phyloP scores from a whole-genome alignment of 192 early-diverging fungal genomes.

The Linnemannia zychae region DNA sequence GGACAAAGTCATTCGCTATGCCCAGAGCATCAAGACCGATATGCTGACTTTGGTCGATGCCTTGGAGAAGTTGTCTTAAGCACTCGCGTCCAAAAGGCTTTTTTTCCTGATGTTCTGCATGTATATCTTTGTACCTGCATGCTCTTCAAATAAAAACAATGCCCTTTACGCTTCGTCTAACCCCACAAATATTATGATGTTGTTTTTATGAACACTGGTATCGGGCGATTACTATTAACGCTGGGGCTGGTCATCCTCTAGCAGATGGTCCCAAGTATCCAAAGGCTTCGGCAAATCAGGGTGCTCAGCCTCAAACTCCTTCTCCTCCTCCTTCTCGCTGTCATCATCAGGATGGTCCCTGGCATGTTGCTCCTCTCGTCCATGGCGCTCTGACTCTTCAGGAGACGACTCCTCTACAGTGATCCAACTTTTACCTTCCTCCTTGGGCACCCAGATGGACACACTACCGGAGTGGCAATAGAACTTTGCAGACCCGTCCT shows the following conservation, averaged over 20 bases:
- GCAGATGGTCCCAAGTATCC: conserved; percentile 42
- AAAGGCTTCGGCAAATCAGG: conserved; percentile 31
- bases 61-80: conserved; percentile 67
- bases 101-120: not conserved
- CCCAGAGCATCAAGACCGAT: conserved; percentile 82
- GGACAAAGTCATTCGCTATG: conserved; percentile 88
- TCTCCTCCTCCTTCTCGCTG: not conserved
- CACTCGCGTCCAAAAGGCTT: not conserved
- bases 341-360: conserved; percentile 23
- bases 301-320: conserved; percentile 15
- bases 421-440: conserved; percentile 26
- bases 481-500: conserved; percentile 34
- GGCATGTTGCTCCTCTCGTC: conserved; percentile 23
- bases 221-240: not conserved
- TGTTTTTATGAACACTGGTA: too few species aligned
- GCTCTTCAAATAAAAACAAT: not conserved
- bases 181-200: not conserved
- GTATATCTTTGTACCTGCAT: not conserved
- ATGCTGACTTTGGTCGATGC: conserved; percentile 82
- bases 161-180: not conserved
- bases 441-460: conserved; percentile 32
- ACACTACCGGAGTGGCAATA: conserved; percentile 35
- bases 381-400: conserved; percentile 8
- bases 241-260: conserved; percentile 21
- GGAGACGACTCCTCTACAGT: conserved; percentile 25